A percentile compares a stretch with the other conserved stretches of the same genome.
Conservation (phyloP, 2,329 filamentous ascomycete genomes). For the Ophiosphaerella korrae region DNA sequence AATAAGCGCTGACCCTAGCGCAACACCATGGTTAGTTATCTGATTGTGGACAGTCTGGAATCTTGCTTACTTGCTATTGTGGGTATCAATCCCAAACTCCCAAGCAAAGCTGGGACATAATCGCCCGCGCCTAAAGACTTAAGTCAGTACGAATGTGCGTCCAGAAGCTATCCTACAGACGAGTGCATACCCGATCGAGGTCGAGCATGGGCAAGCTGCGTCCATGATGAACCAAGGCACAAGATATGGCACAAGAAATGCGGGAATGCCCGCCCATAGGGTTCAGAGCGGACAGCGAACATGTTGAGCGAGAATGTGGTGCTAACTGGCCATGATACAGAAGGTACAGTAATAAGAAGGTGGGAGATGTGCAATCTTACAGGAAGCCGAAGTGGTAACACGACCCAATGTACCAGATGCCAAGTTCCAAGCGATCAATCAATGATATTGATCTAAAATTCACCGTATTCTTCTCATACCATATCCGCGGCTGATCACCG, state of each 20-base stretch:
- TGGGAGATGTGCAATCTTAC: conserved; percentile 22
- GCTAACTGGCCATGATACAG: conserved; percentile 11
- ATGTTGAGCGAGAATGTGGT: conserved; percentile 15
- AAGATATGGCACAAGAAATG: conserved; percentile 22
- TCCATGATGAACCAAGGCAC: conserved; percentile 26
- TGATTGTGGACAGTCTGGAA: background rate
- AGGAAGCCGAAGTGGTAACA: conserved; percentile 18
- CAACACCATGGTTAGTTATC: background rate
- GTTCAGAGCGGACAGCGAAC: conserved; percentile 10
- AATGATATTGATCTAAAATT: conserved; percentile 29
- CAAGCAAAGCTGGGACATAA: conserved; percentile 8
- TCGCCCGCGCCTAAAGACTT: conserved; percentile 16
- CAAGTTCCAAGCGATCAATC: conserved; percentile 25
- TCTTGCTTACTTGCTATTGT: conserved; percentile 23
- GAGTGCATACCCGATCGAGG: conserved; percentile 27
- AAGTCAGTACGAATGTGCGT: conserved; percentile 18
- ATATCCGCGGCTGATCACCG: conserved; percentile 27
- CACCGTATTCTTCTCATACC: conserved; percentile 24
- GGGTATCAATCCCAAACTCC: conserved; percentile 17
- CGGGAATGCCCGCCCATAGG: conserved; percentile 6
- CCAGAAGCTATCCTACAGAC: conserved; percentile 7
- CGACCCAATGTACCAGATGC: conserved; percentile 16
- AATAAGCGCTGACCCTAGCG: conserved; percentile 6
- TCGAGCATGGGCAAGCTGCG: conserved; percentile 18
- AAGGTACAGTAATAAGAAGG: conserved; percentile 13